Evolutionary conservation across 1,139 yeast species (phyloP).

Genomic region (Saccharomyces hybrid): DNA sequence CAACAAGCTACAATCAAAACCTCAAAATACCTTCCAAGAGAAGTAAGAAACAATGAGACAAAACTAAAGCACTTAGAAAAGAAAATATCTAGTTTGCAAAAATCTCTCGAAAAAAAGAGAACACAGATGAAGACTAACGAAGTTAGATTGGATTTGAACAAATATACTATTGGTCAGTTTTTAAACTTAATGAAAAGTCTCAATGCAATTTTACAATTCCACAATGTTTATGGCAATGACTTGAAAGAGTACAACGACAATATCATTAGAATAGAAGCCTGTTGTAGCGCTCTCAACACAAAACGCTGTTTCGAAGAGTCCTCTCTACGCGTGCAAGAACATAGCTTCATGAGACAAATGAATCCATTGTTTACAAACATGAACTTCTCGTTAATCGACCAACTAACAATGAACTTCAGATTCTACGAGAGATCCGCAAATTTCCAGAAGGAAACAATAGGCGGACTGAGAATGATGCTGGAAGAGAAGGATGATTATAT

Average conservation of each 20-base stretch:
- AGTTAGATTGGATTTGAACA: not conserved
- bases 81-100: not conserved
- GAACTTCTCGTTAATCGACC: not conserved
- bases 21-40: not conserved
- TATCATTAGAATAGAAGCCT: not conserved
- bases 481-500: not conserved
- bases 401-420: not conserved
- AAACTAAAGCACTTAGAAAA: not conserved
- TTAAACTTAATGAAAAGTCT: not conserved
- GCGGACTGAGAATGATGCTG: not conserved
- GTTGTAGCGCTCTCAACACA: not conserved
- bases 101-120: constrained; percentile 1
- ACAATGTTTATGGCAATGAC: not conserved
- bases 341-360: not conserved
- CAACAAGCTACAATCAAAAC: not conserved
- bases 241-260: not conserved
- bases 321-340: not conserved
- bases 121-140: not conserved
- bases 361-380: not conserved
- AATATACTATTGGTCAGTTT: not conserved
- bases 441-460: not conserved
- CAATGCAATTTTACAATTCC: not conserved
- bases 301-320: not conserved
- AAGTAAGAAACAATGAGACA: not conserved
- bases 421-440: not conserved